These are phyloP conservation scores for Astrothelium macrocarpum DNA, from an alignment of 495 filamentous ascomycete species.

Conservation along the genomic window DNA sequence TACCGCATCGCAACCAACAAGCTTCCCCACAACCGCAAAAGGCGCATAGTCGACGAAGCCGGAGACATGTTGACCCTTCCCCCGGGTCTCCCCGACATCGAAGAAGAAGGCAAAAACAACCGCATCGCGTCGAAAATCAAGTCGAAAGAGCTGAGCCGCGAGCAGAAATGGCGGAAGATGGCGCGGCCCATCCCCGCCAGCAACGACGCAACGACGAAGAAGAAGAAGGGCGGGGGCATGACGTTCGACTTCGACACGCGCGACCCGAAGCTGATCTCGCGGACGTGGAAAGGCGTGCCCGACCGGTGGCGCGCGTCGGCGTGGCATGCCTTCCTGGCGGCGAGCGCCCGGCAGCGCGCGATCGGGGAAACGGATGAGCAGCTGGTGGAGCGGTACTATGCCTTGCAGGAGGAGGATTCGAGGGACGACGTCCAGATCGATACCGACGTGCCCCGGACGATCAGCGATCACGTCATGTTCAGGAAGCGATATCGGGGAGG, in stretches of 20 bases:
- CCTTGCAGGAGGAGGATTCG: constrained; percentile 59
- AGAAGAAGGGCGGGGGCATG: constrained; percentile 74
- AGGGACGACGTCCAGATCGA: constrained; percentile 97
- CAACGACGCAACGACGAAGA: no score
- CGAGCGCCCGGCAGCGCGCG: constrained; percentile 59
- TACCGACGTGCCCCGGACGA: constrained; percentile 90
- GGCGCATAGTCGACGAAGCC: constrained; percentile 72
- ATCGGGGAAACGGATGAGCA: constrained; percentile 56
- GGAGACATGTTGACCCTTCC: constrained; percentile 81
- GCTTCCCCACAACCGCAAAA: constrained; percentile 65
- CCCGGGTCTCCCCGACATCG: constrained; percentile 51
- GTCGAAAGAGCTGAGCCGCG: constrained; percentile 69
- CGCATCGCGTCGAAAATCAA: constrained; percentile 51
- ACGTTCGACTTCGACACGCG: constrained; percentile 79
- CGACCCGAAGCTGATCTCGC: constrained; percentile 76
- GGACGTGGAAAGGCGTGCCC: constrained; percentile 97
- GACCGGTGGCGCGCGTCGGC: constrained; percentile 90
- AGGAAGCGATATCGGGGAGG: constrained; percentile 68
- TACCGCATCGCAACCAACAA: constrained; percentile 59
- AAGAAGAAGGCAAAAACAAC: constrained; percentile 51
- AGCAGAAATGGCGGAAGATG: constrained; percentile 98
- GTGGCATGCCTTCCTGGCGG: constrained; percentile 88
- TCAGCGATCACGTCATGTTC: constrained; percentile 97
- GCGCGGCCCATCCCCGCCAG: constrained; percentile 49
- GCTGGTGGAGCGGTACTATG: constrained; percentile 53